Evolutionary conservation across 352 stramenopile genomes (phyloP), one percentile per base, ranked within the genome.

Genomic region (Pythium dissotocum): DNA sequence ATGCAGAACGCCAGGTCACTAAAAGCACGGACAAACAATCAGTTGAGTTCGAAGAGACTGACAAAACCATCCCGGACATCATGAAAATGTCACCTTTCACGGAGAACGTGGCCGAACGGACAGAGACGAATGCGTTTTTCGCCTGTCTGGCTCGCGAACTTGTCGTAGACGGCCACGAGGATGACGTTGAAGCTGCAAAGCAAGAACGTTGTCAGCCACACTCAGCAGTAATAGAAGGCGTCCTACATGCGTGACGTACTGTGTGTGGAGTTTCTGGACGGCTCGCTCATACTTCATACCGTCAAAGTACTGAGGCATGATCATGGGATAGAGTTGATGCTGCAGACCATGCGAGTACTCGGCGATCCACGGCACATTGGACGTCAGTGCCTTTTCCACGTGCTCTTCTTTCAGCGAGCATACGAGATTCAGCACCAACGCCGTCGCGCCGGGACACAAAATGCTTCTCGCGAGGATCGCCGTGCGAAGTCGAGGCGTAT

Each of bases 361-460:
- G 8, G 65, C 70, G 28, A 87, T 82, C 81, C 81, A 89, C 9
- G 72, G 81, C 46, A 81, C 73, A 26, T 69, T 75, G 4, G 77
- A 81, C 10, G 57, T 49, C 35, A 83, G 73, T 9, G 65, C 77
- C 51, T 78, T 71, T 9, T 59, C 60, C 0, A 83, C 68, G 7
- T 81, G 65, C 2, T 63, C 61, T 61, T 87, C 79, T 10, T 77
- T 72, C 0, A 77, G 71, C 14, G 77, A 87, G 49, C 78, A 85
- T 26, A 90, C 76, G 16, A 90, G 72, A 55, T 90, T 90, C 6
- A 87, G 69, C n/a, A 90, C 69, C 36, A 88, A 55, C 18, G 79
- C 76, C 12, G 75, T 84, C 6, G 74, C 78, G 0, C 82, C 79
- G 2, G 82, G 82, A 48, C 82, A 90, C 6, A 87, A 52, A 28